Conservation (phyloP, 225 moss, liverwort and hornwort genomes). For the Straminergon stramineum region DNA sequence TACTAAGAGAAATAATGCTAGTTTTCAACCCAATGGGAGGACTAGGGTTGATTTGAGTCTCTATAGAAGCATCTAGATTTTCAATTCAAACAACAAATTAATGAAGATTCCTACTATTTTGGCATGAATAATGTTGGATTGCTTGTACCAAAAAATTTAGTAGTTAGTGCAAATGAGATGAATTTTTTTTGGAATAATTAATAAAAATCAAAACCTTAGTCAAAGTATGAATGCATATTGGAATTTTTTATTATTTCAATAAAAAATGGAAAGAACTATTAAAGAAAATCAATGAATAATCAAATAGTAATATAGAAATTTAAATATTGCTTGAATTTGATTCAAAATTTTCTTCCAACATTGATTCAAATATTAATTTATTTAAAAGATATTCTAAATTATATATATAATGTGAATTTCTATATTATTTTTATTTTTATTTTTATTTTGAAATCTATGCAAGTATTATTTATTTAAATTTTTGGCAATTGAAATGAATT, state of each 20-base stretch:
- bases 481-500: not conserved
- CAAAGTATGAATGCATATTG: rapidly evolving
- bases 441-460: not conserved
- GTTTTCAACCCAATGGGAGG: rapidly evolving
- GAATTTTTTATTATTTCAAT: not conserved
- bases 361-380: not conserved
- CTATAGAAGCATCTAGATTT: not conserved
- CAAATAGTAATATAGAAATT: rapidly evolving
- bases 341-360: no score
- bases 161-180: not conserved
- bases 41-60: not conserved
- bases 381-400: no score
- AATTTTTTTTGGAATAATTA: no score
- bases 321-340: not conserved
- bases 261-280: rapidly evolving
- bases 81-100: not conserved
- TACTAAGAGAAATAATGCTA: not conserved
- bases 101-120: no score
- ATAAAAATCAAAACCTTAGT: not conserved
- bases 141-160: no score
- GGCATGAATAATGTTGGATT: no score
- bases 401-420: not conserved
- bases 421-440: no score
- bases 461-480: no score
- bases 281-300: not conserved